These are phyloP conservation scores for Zymoseptoria crescenta DNA, from an alignment of 2,329 filamentous ascomycete species.

Conservation along the genomic window DNA sequence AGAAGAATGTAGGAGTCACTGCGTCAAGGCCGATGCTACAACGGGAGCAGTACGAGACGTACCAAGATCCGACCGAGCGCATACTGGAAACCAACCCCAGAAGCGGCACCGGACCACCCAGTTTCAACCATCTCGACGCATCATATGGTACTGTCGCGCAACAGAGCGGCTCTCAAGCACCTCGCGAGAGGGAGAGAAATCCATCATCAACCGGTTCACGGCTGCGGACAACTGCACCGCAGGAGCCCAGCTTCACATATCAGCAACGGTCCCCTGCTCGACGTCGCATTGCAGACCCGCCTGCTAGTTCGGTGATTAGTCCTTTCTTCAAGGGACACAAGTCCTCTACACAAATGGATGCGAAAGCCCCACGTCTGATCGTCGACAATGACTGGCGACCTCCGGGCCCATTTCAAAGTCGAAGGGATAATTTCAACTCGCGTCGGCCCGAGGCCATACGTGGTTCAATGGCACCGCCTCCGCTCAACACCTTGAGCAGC, in stretches of 20 bases:
- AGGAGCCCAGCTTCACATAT: background rate
- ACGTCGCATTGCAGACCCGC: conserved; percentile 1
- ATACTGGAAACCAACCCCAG: background rate
- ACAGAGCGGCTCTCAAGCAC: background rate
- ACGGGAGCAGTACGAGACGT: background rate
- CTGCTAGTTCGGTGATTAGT: conserved; percentile 30
- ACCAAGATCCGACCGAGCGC: background rate
- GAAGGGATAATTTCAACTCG: background rate
- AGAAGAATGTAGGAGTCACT: no score
- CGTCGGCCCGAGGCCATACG: background rate
- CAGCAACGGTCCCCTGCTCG: background rate
- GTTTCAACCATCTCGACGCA: conserved; percentile 2
- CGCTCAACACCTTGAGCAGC: background rate
- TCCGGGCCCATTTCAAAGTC: no score
- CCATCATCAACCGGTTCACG: background rate
- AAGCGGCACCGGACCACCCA: background rate
- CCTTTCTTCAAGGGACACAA: conserved; percentile 28
- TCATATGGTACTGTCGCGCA: conserved; percentile 1
- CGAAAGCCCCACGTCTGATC: background rate
- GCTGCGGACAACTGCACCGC: background rate
- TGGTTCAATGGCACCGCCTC: background rate
- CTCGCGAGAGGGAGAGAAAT: background rate
- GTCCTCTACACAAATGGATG: background rate
- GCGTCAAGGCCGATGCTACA: no score
- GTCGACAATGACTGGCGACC: background rate